Base-by-base conservation (phyloP, 805 yeast genomes). In the Saturnispora ahearnii region DNA sequence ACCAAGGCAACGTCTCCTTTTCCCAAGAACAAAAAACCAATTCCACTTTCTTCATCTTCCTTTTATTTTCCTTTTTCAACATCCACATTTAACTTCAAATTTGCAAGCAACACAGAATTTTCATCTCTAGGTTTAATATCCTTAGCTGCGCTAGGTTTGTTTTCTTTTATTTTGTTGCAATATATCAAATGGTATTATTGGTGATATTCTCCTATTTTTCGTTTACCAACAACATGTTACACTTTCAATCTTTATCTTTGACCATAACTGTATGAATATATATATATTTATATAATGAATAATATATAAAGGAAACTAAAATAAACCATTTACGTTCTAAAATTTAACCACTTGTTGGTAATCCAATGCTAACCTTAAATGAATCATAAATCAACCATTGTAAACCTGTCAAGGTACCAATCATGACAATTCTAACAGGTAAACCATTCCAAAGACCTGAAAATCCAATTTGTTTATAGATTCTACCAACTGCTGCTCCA, bases 321-420 rank as follows among this genome's bases (percentile, higher is more conserved):
- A 22, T 10, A n/a, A 31, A 7, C n/a, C 11, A 28, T 24, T 3
- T 21, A 10, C 4, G 13, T 18, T 10, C 21, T 22, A 7, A 13
- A 15, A 5, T 15, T 32, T 49, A 63, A 51, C 98, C 98, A 28
- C 96, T 85, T 36, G 98, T 90, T 62, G 98, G 98, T 59, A 91
- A 77, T 6, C 99, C 99, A 52, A 88, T 80, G 59, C 79, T 79
- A n/a, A 89, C 95, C 73, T 91, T 91, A 77, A 91, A 91, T 8
- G 96, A 85, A 68, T 93, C 99, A 72, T 91, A 91, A 54, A 93
- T 78, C 64, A 91, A 77, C 98, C 98, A 91, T 73, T 91, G 99
- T 77, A 85, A 79, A 55, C 96, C 96, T 28, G 98, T 93, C 67
- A 91, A 77, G 8, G 98, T 91, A 73, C 98, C 98, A 66, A 93